Evolutionary conservation across 1,284 basidiomycete species (phyloP).

Genomic region (Marasmius sp.): DNA sequence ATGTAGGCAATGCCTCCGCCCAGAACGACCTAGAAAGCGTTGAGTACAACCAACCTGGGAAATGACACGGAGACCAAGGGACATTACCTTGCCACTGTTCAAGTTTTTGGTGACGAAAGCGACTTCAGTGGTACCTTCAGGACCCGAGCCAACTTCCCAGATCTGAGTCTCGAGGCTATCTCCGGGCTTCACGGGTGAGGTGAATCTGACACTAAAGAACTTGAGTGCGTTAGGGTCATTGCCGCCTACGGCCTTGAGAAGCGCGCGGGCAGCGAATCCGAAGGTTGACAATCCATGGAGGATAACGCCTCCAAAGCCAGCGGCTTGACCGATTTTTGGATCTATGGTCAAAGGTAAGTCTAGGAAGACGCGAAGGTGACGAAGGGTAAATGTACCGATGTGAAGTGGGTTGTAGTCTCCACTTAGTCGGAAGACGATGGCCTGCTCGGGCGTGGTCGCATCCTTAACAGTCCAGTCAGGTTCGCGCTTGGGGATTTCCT

Average conservation of each 20-base stretch:
- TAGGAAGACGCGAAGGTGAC: not conserved
- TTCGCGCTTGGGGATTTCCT: conserved; percentile 65
- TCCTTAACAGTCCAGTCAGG: conserved; percentile 72
- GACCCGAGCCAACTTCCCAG: conserved; percentile 74
- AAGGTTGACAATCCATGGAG: conserved; percentile 80
- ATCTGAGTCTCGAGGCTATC: conserved; percentile 75
- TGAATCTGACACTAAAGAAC: conserved; percentile 73
- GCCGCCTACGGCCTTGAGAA: conserved; percentile 61
- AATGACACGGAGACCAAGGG: not conserved
- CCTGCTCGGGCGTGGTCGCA: conserved; percentile 73
- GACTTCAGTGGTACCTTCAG: conserved; percentile 66
- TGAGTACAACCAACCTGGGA: conserved; percentile 5
- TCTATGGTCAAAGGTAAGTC: conserved; percentile 40
- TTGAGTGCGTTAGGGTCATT: conserved; percentile 61
- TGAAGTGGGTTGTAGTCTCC: conserved; percentile 87
- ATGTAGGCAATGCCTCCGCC: conserved; percentile 63
- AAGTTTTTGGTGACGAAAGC: conserved; percentile 72
- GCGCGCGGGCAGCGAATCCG: conserved; percentile 74
- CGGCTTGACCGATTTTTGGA: conserved; percentile 64
- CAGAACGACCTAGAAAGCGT: conserved; percentile 40
- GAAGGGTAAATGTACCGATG: conserved; percentile 51
- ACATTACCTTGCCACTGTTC: conserved; percentile 63
- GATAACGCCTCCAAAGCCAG: conserved; percentile 80
- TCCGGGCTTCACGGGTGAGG: conserved; percentile 78
- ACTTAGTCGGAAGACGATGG: conserved; percentile 74